Percentiles rank a stretch among this genome's conserved stretches.
Conservation (phyloP, 2,329 filamentous ascomycete genomes). For the Xylariomycetidae sp. region DNA sequence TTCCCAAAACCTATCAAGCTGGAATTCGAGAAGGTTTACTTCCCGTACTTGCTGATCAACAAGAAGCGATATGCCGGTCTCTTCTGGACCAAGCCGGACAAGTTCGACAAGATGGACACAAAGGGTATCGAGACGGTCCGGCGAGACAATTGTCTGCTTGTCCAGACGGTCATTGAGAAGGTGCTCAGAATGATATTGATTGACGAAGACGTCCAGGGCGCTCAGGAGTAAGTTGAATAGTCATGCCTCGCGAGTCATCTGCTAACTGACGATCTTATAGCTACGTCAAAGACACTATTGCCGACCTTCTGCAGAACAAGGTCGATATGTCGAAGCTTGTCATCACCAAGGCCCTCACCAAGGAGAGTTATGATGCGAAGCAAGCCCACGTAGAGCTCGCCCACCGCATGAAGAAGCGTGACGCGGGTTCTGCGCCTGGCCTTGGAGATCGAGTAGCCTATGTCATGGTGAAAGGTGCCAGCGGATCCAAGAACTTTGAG, state of each 20-base stretch:
- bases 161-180: slow-evolving; percentile 96
- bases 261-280: too few relatives aligned
- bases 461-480: slow-evolving; percentile 90
- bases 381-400: slow-evolving; percentile 96
- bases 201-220: slow-evolving; percentile 82
- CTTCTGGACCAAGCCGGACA: slow-evolving; percentile 91
- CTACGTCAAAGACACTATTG: slow-evolving; percentile 94
- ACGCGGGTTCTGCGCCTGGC: slow-evolving; percentile 86
- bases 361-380: slow-evolving; percentile 83
- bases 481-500: slow-evolving; percentile 91
- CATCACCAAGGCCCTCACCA: slow-evolving; percentile 94
- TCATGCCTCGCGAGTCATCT: too few relatives aligned
- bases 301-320: slow-evolving; percentile 93
- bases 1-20: slow-evolving; percentile 97
- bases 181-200: slow-evolving; percentile 94
- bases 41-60: slow-evolving; percentile 96
- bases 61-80: slow-evolving; percentile 99
- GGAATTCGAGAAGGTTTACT: slow-evolving; percentile 99
- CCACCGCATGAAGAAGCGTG: slow-evolving; percentile 94
- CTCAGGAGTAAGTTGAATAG: slow-evolving; percentile 92
- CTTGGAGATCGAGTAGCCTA: slow-evolving; percentile 96
- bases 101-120: slow-evolving; percentile 99
- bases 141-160: slow-evolving; percentile 90
- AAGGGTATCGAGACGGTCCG: slow-evolving; percentile 99
- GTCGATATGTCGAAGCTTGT: slow-evolving; percentile 99